Evolutionary conservation across 2,329 filamentous ascomycete species (phyloP).

Genomic region (Lachnellula cervina): DNA sequence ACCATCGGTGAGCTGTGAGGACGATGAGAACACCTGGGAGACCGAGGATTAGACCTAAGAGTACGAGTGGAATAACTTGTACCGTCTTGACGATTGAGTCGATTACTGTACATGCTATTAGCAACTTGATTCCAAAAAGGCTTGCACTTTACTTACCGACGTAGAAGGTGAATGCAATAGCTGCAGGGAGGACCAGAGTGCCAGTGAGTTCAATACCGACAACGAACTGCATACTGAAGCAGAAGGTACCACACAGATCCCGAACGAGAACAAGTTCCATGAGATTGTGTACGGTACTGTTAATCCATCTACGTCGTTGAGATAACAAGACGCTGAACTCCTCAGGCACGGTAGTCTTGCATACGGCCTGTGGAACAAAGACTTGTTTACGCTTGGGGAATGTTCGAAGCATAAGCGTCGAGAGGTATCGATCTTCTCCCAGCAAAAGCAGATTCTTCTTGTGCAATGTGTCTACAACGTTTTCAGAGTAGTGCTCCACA

Average conservation of each 20-base stretch:
- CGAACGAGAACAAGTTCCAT: slow-evolving; percentile 96
- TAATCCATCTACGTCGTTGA: slow-evolving; percentile 96
- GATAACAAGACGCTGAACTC: slow-evolving; percentile 88
- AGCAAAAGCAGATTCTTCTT: slow-evolving; percentile 92
- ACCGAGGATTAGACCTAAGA: slow-evolving; percentile 87
- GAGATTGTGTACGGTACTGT: slow-evolving; percentile 96
- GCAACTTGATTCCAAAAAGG: not conserved
- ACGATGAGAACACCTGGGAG: slow-evolving; percentile 88
- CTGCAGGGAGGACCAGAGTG: slow-evolving; percentile 89
- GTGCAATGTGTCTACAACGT: slow-evolving; percentile 96
- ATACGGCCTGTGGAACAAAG: slow-evolving; percentile 96
- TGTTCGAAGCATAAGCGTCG: slow-evolving; percentile 95
- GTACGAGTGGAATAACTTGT: slow-evolving; percentile 84
- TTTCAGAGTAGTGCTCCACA: slow-evolving; percentile 98
- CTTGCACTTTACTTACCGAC: slow-evolving; percentile 60
- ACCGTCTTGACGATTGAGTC: slow-evolving; percentile 77
- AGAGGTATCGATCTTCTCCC: slow-evolving; percentile 91
- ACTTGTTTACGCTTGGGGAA: slow-evolving; percentile 99
- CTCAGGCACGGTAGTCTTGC: slow-evolving; percentile 96
- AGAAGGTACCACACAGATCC: slow-evolving; percentile 97
- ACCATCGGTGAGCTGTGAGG: slow-evolving; percentile 85
- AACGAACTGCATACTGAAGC: slow-evolving; percentile 99
- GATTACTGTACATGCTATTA: slow-evolving; percentile 53
- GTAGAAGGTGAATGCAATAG: slow-evolving; percentile 96
- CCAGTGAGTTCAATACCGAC: slow-evolving; percentile 93